These are phyloP conservation scores for Pseudogymnoascus sp. DNA, from an alignment of 2,329 filamentous ascomycete species.

Conservation along the genomic window DNA sequence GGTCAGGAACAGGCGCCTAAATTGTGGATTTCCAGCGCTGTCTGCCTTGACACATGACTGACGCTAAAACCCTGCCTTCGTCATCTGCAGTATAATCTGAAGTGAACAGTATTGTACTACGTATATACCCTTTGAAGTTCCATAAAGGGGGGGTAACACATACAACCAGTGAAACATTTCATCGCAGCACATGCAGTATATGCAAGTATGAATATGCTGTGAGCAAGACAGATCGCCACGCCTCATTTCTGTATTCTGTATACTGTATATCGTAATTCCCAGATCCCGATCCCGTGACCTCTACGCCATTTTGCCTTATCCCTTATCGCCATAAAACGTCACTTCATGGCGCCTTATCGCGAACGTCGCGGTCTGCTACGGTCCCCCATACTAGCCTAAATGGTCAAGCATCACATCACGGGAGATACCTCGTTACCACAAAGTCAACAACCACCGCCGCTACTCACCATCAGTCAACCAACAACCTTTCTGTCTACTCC, in stretches of 20 bases:
- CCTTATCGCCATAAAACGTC: conserved; percentile 6
- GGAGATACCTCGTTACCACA: conserved; percentile 5
- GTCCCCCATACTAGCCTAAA: not conserved
- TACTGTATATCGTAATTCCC: not conserved
- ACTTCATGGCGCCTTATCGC: conserved; percentile 5
- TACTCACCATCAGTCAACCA: conserved; percentile 2
- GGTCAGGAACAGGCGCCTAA: conserved; percentile 1
- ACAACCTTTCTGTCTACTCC: conserved; percentile 4
- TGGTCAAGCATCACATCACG: conserved; percentile 3
- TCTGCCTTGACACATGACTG: conserved; percentile 2
- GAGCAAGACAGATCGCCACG: not conserved
- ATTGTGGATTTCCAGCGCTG: not conserved
- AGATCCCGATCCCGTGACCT: not conserved
- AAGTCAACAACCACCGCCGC: not conserved
- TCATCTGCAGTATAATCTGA: conserved; percentile 1
- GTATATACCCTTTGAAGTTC: not conserved
- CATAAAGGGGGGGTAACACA: not conserved
- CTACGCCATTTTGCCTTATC: not conserved
- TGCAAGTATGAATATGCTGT: not conserved
- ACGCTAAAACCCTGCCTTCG: not conserved
- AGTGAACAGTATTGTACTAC: not conserved
- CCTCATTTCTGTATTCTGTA: too few relatives aligned
- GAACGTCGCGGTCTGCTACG: conserved; percentile 3
- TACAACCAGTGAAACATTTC: not conserved
- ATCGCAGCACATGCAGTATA: not conserved